Evolutionary conservation across 495 filamentous ascomycete species (phyloP), one percentile per base, ranked within the genome.

Genomic region (Neohortaea acidophila): DNA sequence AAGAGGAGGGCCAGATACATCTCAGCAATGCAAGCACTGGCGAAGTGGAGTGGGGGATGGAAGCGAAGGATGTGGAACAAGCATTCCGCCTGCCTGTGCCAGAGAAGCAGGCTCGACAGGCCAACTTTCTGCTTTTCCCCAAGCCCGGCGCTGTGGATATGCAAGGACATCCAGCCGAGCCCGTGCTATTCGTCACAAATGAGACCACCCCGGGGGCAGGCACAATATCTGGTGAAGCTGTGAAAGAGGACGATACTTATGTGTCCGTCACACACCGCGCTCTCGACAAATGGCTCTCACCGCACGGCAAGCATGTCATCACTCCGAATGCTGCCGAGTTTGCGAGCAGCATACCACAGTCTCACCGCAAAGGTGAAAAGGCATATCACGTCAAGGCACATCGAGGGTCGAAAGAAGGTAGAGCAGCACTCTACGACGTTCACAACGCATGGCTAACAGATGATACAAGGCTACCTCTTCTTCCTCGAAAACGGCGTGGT

Each of bases 301-400:
- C 69, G 10, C 65, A 77, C 21, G 69, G 68, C 24, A 74, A 68
- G 18, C 58, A 60, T 21, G 69, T 97, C 11, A 63, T 81, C 11
- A 62, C 75, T 7, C 79, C 85, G 2, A 69, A 79, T 48, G 70
- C 77, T 21, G 65, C 72, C 18, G 67, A 85, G 27, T 96, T 96
- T 59, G 71, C 75, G 41, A 84, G 79, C 45, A 75, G 73, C 3
- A 66, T 77, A 22, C 68, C 73, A 7, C 83, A 96, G 56, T 63
- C 78, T n/a, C 82, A 93, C 51, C 69, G 86, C 11, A 92, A 92
- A 44, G 73, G 73, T 19, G 89, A 94, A 56, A 81, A 79, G 51
- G 84, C 84, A n/a, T 86, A 80, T 47, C 82, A 92, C 55, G 75
- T 92, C 14, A 94, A 87, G 52, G 85, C 79, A 1, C 86, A 85